Base-by-base conservation (phyloP, 2,329 filamentous ascomycete species). In the Dothideomycetidae sp. region DNA sequence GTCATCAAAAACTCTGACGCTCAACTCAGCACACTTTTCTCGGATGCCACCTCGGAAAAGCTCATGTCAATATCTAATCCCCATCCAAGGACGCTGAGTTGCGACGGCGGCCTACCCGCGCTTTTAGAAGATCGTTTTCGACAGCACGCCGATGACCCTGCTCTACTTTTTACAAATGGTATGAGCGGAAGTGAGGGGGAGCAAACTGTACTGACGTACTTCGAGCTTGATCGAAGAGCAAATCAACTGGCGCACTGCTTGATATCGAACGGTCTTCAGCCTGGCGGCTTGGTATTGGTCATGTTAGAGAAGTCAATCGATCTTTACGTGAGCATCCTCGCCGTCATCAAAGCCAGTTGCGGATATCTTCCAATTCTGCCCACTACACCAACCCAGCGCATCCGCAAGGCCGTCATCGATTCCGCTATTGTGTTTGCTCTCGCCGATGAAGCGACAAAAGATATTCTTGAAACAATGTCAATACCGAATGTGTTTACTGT, bases 301-400 rank as follows among this genome's bases (percentile, higher is more conserved):
- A 64, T 78, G 31, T 77, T 92, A 70, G 72, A 86, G 14, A 92
- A 90, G 52, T 86, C 78, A 0, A 54, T 74, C 1, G 56, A 74
- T 16, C 59, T 92, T 1, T 93, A 93, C 50, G 64, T 76, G 17
- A 68, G 75, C 0, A 81, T 93, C 16, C 62, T 93, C 18, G 84
- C 74, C 1, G 69, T 78, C 14, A 56, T 83, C 19, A 92, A 92
- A 50, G 62, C 73, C 4, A 82, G 83, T 5, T 77, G 75, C 48
- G 82, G 76, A 5, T 90, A 92, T 50, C 59, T 93, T n/a, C 83
- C 84, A 0, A 64, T 93, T 3, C 66, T 82, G 1, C 79, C 81
- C 1, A 73, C 70, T n/a, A 80, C 77, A 0, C 82, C 84, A 0
- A 14, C 51, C 1, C 66, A 73, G 7, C 67, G 81, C 35, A 61